Conservation (phyloP, 2,329 filamentous ascomycete species). For the Neopestalotiopsis sp. region DNA sequence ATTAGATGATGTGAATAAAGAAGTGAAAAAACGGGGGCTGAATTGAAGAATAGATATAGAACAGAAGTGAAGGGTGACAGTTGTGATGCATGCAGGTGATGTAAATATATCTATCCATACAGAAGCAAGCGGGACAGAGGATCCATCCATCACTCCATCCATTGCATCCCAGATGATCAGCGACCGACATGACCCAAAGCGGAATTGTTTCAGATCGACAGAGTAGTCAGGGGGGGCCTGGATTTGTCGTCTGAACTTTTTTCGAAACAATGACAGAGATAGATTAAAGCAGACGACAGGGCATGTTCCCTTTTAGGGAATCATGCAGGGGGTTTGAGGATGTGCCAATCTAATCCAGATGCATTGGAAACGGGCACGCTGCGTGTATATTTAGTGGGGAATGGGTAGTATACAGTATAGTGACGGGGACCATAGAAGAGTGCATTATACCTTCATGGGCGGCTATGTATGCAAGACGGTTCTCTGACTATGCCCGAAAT, state of each 20-base stretch:
- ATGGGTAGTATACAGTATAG: not conserved
- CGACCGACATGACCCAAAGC: conserved; percentile 1
- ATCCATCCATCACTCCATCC: too few relatives aligned
- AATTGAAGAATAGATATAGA: conserved; percentile 5
- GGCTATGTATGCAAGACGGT: too few relatives aligned
- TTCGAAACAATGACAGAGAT: conserved; percentile 14
- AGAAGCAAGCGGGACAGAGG: not conserved
- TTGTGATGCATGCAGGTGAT: not conserved
- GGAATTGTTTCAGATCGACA: conserved; percentile 15
- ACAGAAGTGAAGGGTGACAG: not conserved
- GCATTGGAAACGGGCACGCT: conserved; percentile 8
- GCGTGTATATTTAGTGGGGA: conserved; percentile 2
- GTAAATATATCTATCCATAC: not conserved
- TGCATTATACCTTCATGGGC: too few relatives aligned
- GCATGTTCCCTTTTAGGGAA: not conserved
- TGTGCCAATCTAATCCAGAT: conserved; percentile 7
- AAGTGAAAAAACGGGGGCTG: not conserved
- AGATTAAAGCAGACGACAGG: not conserved
- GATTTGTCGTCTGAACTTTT: conserved; percentile 10
- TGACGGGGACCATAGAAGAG: too few relatives aligned
- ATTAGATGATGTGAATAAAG: not conserved
- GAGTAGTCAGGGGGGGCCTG: not conserved
- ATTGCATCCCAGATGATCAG: not conserved
- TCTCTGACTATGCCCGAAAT: too few relatives aligned
- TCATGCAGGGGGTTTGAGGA: not conserved